Conservation (phyloP, 176 grass and related monocot genomes). For the Aechmea fasciata region DNA sequence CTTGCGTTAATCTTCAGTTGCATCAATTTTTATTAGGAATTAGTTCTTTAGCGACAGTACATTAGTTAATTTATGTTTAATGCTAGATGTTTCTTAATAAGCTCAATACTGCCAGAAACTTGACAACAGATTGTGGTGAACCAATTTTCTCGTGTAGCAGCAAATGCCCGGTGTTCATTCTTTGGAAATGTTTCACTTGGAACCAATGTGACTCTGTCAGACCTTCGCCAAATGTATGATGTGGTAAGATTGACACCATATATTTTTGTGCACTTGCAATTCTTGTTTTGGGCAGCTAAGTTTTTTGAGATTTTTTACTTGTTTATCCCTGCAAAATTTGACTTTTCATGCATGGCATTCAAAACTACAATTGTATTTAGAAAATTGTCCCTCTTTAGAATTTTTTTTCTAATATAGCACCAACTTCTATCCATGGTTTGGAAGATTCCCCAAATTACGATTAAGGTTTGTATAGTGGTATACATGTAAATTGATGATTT, state of each 20-base stretch:
- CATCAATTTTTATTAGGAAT: background rate
- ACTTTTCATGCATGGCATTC: background rate
- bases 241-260: constrained; percentile 41
- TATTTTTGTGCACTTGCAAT: background rate
- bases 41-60: background rate
- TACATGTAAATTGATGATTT: background rate
- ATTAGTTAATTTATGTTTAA: background rate
- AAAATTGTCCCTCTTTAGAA: too few relatives aligned
- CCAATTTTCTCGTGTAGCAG: constrained; percentile 90
- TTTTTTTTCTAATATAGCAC: too few relatives aligned
- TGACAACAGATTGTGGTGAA: constrained; percentile 93
- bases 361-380: too few relatives aligned
- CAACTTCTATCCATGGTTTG: too few relatives aligned
- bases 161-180: constrained; percentile 55
- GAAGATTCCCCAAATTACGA: too few relatives aligned
- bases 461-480: too few relatives aligned
- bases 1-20: background rate
- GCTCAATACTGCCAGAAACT: constrained; percentile 24
- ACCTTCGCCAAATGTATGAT: constrained; percentile 60
- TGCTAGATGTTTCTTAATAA: constrained; percentile 1
- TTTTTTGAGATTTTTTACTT: background rate
- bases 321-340: background rate
- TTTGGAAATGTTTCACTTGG: constrained; percentile 83
- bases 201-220: constrained; percentile 50
- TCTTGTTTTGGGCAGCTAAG: background rate